A percentile compares a stretch with the other conserved stretches of the same genome.
Evolutionary conservation across 2,329 filamentous ascomycete genomes (phyloP).

Genomic region (Fusarium subglutinans): DNA sequence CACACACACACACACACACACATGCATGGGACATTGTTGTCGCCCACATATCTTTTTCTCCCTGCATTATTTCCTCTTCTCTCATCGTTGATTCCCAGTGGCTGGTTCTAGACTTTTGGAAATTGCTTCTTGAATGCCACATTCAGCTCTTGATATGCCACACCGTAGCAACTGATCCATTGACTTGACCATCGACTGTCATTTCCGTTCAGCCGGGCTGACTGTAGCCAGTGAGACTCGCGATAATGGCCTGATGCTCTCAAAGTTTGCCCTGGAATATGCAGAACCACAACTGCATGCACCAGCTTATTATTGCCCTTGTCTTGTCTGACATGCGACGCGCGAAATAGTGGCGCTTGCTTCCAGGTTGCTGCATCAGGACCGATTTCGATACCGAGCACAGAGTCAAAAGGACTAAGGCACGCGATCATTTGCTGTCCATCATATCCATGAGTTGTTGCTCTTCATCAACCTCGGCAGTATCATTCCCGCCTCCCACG

Average conservation of each 20-base stretch:
- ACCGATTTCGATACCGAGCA: constrained; percentile 16
- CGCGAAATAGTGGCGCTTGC: constrained; percentile 9
- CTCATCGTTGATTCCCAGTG: neutral
- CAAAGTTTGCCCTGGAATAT: neutral
- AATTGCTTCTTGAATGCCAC: constrained; percentile 1
- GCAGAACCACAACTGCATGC: constrained; percentile 1
- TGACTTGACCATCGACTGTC: neutral
- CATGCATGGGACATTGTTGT: constrained; percentile 20
- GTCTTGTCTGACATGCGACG: constrained; percentile 27
- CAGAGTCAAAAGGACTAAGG: neutral
- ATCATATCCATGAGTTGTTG: constrained; percentile 55
- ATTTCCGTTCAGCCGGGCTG: constrained; percentile 3
- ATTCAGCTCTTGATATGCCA: neutral
- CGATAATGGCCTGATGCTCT: constrained; percentile 37
- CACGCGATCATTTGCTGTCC: constrained; percentile 43
- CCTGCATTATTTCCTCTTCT: constrained; percentile 1
- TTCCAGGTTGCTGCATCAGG: neutral
- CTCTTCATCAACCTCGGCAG: constrained; percentile 51
- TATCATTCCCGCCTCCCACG: constrained; percentile 44
- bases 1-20: neutral
- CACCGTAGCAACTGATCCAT: constrained; percentile 3
- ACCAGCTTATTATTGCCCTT: constrained; percentile 26
- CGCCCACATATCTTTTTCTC: neutral
- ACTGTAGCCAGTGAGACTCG: neutral
- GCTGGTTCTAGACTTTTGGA: constrained; percentile 18